Evolutionary conservation across 371 early-diverging fungal genomes (phyloP), one percentile per base, ranked within the genome.

Genomic region (Apophysomyces ossiformis): DNA sequence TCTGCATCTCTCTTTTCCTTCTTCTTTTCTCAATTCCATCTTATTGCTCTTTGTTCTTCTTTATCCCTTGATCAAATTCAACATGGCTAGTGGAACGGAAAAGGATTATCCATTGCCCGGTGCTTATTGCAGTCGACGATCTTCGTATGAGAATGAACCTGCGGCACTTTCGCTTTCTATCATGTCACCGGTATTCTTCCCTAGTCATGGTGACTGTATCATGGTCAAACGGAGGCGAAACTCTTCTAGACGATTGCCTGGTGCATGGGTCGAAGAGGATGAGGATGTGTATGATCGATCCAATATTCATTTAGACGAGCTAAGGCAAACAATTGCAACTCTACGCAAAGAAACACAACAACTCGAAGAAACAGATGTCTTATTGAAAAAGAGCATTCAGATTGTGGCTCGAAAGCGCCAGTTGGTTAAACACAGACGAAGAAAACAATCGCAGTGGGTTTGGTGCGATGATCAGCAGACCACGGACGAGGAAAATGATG

Each of bases 321-420:
- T 82, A 32, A 72, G 75, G 46, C 64, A 73, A 37, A 71, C 79
- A 3, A 75, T 82, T n/a, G 77, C 69, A 9, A 65, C 63, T 26
- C 57, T 82, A 15, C 72, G 71, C 38, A 66, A 72, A 65, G 72
- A 78, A 71, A 74, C 75, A 37, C 65, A 78, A 62, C 63, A 65
- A 60, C 37, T 82, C 36, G 79, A 82, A 54, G 64, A 76, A 63
- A 75, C 82, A 4, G 75, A 82, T 54, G 46, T 73, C n/a, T 65
- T 78, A n/a, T 73, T 82, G 12, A 78, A 78, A 58, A 75, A 75
- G 57, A 76, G 75, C 12, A 78, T 82, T 50, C 67, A 76, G 35
- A 64, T 75, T 12, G 77, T 82, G 1, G 72, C 75, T n/a, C 66
- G 64, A 32, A 80, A 80, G 62, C 62, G 81, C 37, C 26, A 69